Evolutionary conservation across 2,329 filamentous ascomycete species (phyloP).

Genomic region (Plenodomus biglobosus): DNA sequence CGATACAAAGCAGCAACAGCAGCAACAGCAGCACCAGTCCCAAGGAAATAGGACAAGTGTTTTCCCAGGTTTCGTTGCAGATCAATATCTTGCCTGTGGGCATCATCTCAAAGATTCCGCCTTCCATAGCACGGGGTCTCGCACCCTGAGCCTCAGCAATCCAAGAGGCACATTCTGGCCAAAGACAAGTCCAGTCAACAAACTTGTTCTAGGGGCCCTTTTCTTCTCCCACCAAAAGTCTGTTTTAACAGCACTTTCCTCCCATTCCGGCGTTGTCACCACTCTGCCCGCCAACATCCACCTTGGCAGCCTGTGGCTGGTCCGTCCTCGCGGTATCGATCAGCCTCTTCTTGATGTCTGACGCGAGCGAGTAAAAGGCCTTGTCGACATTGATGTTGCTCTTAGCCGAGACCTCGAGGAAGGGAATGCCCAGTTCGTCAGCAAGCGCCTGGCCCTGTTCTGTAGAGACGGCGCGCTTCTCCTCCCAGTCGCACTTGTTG

Average conservation of each 20-base stretch:
- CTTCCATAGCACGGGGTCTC: no score
- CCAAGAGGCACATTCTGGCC: no score
- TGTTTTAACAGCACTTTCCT: slow-evolving; percentile 43
- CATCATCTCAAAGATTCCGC: no score
- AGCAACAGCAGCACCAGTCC: not conserved
- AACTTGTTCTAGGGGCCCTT: no score
- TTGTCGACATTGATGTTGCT: slow-evolving; percentile 99
- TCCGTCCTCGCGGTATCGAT: slow-evolving; percentile 88
- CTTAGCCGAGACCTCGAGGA: slow-evolving; percentile 98
- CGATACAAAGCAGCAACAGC: not conserved
- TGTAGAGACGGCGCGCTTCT: slow-evolving; percentile 92
- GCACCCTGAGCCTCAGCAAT: no score
- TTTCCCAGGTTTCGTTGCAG: not conserved
- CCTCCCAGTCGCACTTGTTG: slow-evolving; percentile 99
- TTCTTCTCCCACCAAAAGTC: not conserved
- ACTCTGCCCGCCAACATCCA: slow-evolving; percentile 39
- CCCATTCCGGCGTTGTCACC: slow-evolving; percentile 34
- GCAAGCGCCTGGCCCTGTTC: slow-evolving; percentile 92
- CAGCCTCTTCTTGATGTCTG: slow-evolving; percentile 97
- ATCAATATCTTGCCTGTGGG: not conserved
- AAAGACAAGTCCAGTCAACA: no score
- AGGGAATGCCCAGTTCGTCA: slow-evolving; percentile 94
- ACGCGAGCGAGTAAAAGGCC: slow-evolving; percentile 92
- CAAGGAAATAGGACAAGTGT: not conserved
- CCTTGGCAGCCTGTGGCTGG: slow-evolving; percentile 29